Evolutionary conservation across 768 basidiomycete genomes (phyloP), one percentile per base, ranked within the genome.

Genomic region (Amanita thiersii): DNA sequence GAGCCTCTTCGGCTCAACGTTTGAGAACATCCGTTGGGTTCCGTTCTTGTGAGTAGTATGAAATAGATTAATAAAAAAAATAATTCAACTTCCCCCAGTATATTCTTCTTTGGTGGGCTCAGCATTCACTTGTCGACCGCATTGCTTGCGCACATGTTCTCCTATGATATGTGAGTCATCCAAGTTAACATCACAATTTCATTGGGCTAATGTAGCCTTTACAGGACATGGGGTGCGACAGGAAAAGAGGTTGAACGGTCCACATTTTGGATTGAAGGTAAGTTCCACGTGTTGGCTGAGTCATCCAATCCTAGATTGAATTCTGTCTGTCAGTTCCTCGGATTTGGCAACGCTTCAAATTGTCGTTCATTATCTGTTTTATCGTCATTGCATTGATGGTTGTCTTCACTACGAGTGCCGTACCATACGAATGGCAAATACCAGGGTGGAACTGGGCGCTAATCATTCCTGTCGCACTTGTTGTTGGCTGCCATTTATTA

Each of bases 221-320:
- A 18, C 37, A 73, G 70, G 72, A 72, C 71, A 24, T 74, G 72
- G 72, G 72, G 72, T 20, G 72, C 72, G 20, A 74, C 72, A 1
- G 70, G 64, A 51, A 91, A 93, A 61, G 86, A 88, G 62, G 86
- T 92, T 39, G 83, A 90, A 54, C 72, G 77, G 20, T 86, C 84
- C 1, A 88, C 89, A 44, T 90, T 93, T 68, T 90, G 86, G 77
- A 77, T 87, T 49, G 89, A 93, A 63, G 64, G 66, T 60, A 39
- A 43, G 50, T 45, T 31, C 14, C 43, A 45, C 23, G 34, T 43
- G 28, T 34, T 34, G 9, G 24, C 11, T 28, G 12, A 21, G 9
- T 9, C 20, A 32, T 32, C 20, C 34, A 37, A 29, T 39, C 34
- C 23, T 42, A 33, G 5, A 18, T 24, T 26, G 39, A 34, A 40